Evolutionary conservation across 129 eudicot genomes (phyloP), one percentile per base, ranked within the genome.

Genomic region (carrot (Daucus carota)): DNA sequence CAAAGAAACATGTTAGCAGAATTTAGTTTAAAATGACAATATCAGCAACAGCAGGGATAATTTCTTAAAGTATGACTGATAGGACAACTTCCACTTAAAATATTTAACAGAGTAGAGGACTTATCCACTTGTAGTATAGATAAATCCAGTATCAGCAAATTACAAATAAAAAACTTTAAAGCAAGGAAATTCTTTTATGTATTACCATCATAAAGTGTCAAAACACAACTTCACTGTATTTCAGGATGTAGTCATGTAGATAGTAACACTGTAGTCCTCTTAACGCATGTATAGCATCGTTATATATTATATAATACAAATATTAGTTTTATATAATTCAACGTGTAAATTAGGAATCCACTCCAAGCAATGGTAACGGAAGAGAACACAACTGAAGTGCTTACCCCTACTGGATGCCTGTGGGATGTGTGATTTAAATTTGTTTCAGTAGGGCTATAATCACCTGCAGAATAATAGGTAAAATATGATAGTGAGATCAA

Each of bases 391-490:
- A 75, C 66, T 40, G 67, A 68, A 62, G 62, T 57, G 33, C 79
- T 80, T 83, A 90, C 98, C 95, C 24, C 44, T 60, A 84, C 70
- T 38, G 78, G 80, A 17, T 79, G 81, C 65, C 87, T 76, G 32
- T 80, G 87, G 81, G 87, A 81, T 31, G 71, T 78, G 78, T 62
- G 75, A 73, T 77, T 85, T 47, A 81, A 77, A 83, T 88, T 92
- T 67, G 76, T 84, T 38, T 81, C 96, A 63, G 57, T 41, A n/a
- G 81, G 63, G 62, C 83, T 90, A 63, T 50, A 71, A 71, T 78
- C 81, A 71, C 93, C 98, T 92, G 89, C 79, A 78, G 45, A 80
- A 73, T 29, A 50, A 8, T 4, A 24, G 50, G 69, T 6, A 36
- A 81, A 4, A 46, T 69, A 57, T 47, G 59, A 62, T 38, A 52